Evolutionary conservation across 352 stramenopile species (phyloP), one percentile per base, ranked within the genome.

Genomic region (Globisporangium heterothallicum): DNA sequence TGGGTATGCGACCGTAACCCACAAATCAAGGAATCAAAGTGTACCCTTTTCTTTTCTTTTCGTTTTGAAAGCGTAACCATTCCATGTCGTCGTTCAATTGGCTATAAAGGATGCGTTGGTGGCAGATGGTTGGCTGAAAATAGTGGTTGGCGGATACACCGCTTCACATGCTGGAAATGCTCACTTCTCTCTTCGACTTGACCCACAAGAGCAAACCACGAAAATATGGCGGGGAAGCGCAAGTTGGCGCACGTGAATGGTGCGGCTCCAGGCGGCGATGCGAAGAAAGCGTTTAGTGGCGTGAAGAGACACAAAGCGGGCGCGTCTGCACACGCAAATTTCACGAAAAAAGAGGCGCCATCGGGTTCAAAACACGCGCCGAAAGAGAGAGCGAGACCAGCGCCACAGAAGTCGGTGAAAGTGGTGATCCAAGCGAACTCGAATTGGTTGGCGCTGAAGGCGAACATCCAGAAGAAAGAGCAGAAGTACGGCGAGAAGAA

Each of bases 381-480:
- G 40, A 64, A 48, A 73, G 57, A 14, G 6, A 22, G 49, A 52
- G 27, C 40, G 19, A 14, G 25, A 41, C 21, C 14, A 24, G 26
- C 45, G 21, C 2, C 40, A 26, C 26, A 6, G 21, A 30, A 19
- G n/a, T n/a, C n/a, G 24, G 26, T 45, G 55, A 57, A 56, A 42
- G 54, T 59, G 27, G 50, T 45, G 24, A 41, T 49, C 38, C 51
- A 35, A 12, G 66, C 73, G 22, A 81, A 81, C 58, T 84, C 77
- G 3, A 91, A 91, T 54, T 91, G 80, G 80, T 47, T 85, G 45
- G 75, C 75, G 50, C 76, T 88, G 42, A 87, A 91, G 58, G 68
- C 63, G 45, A 88, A 82, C 53, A 86, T 91, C 46, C 68, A 86
- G 59, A 38, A 66, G 42, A 63, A 61, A 2, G 63, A 72, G 43